These are phyloP conservation scores for Pseudonitzschia multiseries DNA, from an alignment of 108 stramenopile genomes.

Conservation along the genomic window DNA sequence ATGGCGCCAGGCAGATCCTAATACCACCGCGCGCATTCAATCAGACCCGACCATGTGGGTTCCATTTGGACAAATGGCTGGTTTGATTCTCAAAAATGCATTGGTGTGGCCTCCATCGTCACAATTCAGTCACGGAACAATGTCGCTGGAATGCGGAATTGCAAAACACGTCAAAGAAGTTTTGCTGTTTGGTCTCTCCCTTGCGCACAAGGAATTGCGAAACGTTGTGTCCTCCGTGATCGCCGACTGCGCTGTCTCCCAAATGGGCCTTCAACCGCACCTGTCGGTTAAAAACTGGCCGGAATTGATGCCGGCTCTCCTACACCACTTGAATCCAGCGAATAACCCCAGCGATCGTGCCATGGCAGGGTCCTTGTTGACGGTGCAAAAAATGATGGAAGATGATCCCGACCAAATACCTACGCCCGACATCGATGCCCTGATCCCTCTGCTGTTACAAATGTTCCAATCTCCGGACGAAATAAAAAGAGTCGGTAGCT, in stretches of 20 bases:
- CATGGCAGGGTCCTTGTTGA: conserved; percentile 51
- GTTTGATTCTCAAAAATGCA: conserved; percentile 86
- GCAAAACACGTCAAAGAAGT: conserved; percentile 44
- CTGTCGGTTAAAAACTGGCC: conserved; percentile 47
- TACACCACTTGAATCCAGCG: conserved; percentile 33
- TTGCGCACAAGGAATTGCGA: conserved; percentile 39
- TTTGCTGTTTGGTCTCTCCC: conserved; percentile 37
- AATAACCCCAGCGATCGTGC: conserved; percentile 16
- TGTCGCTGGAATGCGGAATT: conserved; percentile 18
- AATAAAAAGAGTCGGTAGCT: conserved; percentile 40
- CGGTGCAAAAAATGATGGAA: conserved; percentile 81
- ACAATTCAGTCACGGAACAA: neutral
- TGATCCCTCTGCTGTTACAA: conserved; percentile 60
- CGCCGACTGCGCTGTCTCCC: conserved; percentile 47
- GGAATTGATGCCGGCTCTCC: conserved; percentile 38
- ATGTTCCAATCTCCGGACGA: conserved; percentile 41
- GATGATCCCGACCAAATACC: conserved; percentile 65
- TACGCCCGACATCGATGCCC: conserved; percentile 47
- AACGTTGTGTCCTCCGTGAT: conserved; percentile 53
- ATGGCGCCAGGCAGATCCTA: conserved; percentile 53
- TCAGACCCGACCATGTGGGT: conserved; percentile 54
- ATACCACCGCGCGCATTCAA: conserved; percentile 35
- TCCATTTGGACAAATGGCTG: conserved; percentile 88
- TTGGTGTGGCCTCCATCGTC: conserved; percentile 60
- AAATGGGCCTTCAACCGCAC: conserved; percentile 44